A percentile compares a stretch with the other conserved stretches of the same genome.
phyloP scores from a whole-genome alignment of 345 rosid genomes.

The Lepidium aucheri region DNA sequence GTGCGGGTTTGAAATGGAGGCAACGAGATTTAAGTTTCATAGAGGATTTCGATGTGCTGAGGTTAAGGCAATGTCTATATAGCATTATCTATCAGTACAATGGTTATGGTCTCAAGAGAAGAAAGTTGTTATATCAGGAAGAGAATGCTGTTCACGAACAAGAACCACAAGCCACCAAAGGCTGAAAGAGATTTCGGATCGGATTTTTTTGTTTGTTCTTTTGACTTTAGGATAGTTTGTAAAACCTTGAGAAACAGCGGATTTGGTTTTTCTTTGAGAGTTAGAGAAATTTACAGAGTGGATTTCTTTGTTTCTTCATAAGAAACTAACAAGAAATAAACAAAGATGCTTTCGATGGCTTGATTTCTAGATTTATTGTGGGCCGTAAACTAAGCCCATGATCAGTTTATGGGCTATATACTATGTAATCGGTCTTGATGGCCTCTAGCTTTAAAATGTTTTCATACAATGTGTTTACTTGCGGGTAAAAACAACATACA shows the following conservation, averaged over 20 bases:
- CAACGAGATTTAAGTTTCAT: slow-evolving; percentile 49
- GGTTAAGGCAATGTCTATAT: slow-evolving; percentile 51
- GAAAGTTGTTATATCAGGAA: slow-evolving; percentile 57
- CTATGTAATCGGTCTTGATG: not conserved
- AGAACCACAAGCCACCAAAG: slow-evolving; percentile 41
- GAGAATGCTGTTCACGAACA: slow-evolving; percentile 37
- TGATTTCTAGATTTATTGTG: not conserved
- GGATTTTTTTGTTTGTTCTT: not conserved
- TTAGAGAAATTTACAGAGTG: slow-evolving; percentile 4
- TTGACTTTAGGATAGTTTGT: not conserved
- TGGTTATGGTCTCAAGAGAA: slow-evolving; percentile 57
- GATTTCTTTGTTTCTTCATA: slow-evolving; percentile 3
- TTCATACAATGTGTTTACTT: too few relatives aligned
- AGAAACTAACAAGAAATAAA: not conserved
- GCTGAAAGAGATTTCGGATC: slow-evolving; percentile 2
- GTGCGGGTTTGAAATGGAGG: slow-evolving; percentile 60
- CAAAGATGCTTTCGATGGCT: too few relatives aligned
- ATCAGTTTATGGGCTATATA: not conserved
- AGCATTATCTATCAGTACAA: slow-evolving; percentile 71
- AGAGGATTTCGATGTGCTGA: slow-evolving; percentile 39
- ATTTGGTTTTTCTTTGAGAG: not conserved
- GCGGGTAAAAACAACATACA: too few relatives aligned
- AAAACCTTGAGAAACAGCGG: not conserved
- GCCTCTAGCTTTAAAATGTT: not conserved
- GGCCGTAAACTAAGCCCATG: not conserved